Evolutionary conservation across 768 basidiomycete species (phyloP).

Genomic region (Sistotremastrum niveocremeum): DNA sequence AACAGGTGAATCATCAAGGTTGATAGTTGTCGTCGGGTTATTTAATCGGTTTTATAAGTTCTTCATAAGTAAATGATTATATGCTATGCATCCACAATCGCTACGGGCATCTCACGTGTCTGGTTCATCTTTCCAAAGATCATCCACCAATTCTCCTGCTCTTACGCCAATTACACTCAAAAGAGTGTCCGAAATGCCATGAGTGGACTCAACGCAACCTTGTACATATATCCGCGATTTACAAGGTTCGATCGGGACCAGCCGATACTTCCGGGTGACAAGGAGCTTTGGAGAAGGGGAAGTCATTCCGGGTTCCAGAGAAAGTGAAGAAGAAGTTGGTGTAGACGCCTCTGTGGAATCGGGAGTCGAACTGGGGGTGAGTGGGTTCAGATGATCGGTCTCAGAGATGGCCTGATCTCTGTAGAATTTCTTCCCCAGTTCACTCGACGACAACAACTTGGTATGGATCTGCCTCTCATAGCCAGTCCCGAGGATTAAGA

Average conservation of each 20-base stretch:
- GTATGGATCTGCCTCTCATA: conserved; percentile 38
- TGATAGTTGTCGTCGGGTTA: too few relatives aligned
- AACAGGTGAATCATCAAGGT: too few relatives aligned
- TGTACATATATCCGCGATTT: conserved; percentile 22
- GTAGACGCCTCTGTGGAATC: conserved; percentile 3
- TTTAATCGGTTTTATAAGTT: too few relatives aligned
- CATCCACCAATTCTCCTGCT: conserved; percentile 32
- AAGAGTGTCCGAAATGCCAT: conserved; percentile 30
- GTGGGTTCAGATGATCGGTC: conserved; percentile 2
- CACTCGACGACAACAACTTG: conserved; percentile 26
- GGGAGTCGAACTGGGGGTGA: conserved; percentile 1
- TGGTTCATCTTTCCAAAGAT: conserved; percentile 10
- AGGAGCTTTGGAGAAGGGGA: conserved; percentile 17
- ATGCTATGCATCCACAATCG: too few relatives aligned
- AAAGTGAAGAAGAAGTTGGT: conserved; percentile 7
- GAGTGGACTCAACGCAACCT: conserved; percentile 24
- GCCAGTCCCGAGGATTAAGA: conserved; percentile 38
- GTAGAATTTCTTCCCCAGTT: conserved; percentile 25
- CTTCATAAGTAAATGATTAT: too few relatives aligned
- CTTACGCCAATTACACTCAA: conserved; percentile 31
- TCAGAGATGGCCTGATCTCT: conserved; percentile 10
- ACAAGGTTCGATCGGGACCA: conserved; percentile 17
- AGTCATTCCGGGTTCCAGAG: conserved; percentile 11
- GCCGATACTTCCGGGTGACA: conserved; percentile 30
- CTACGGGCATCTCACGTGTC: too few relatives aligned